Conservation (phyloP, 2,329 filamentous ascomycete genomes). For the Ceratocystis papillata region DNA sequence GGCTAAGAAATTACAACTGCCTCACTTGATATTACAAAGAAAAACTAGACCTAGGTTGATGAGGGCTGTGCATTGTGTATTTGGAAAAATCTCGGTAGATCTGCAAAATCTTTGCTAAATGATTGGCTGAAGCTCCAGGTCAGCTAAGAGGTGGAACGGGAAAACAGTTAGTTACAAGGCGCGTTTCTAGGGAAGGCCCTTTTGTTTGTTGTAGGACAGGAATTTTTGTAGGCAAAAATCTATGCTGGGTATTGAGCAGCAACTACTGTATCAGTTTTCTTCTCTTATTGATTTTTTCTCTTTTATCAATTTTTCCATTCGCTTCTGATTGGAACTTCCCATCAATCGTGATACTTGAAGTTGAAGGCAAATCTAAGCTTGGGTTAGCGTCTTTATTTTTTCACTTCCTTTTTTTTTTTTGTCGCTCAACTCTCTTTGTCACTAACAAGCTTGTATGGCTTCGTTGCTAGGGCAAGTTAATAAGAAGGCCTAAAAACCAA, state of each 20-base stretch:
- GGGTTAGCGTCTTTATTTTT: background rate
- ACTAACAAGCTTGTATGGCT: background rate
- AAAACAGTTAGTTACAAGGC: background rate
- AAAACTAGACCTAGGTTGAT: too few relatives aligned
- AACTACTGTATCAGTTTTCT: slow-evolving; percentile 1
- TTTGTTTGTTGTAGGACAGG: slow-evolving; percentile 13
- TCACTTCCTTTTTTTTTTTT: background rate
- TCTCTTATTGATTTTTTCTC: background rate
- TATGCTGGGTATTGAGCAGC: background rate
- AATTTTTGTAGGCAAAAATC: slow-evolving; percentile 4
- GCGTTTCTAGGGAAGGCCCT: slow-evolving; percentile 1
- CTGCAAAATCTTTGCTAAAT: background rate
- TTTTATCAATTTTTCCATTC: background rate
- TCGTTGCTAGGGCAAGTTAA: slow-evolving; percentile 1
- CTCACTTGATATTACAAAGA: background rate
- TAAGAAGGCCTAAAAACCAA: background rate
- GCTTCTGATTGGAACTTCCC: background rate
- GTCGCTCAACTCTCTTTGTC: background rate
- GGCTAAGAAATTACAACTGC: background rate
- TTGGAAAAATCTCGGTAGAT: background rate
- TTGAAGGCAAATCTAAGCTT: background rate
- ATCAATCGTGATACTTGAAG: background rate
- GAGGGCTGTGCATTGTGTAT: background rate
- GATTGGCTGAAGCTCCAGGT: background rate
- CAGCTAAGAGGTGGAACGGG: background rate